Evolutionary conservation across 2,329 filamentous ascomycete genomes (phyloP), one percentile per base, ranked within the genome.

Genomic region (Talaromyces sp.): DNA sequence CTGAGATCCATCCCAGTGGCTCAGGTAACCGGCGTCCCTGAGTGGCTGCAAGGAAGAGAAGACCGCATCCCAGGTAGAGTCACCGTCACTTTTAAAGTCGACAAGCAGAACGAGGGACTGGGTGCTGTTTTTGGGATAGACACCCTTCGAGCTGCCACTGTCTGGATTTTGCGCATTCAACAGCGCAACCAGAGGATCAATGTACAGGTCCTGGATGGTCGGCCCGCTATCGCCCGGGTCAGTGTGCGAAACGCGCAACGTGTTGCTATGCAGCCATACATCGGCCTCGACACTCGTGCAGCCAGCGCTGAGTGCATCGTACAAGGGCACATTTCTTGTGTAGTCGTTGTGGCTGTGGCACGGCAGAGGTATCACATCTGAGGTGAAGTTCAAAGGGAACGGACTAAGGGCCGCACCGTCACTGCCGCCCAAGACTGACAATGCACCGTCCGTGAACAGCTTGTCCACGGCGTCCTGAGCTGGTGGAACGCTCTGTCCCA

Each of bases 11-110:
- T 82, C 73, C 63, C 72, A 81, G 65, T 79, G 73, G 4, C 73
- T 78, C 0, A 82, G 70, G 54, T 79, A 82, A 16, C 75, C 74
- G 30, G 71, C 72, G 30, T 76, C 68, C 3, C 80, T 75, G 0
- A 83, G 69, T 0, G 76, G 71, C 12, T 70, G 62, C 36, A 83
- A 72, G 7, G 81, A 75, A 2, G 69, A 62, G 0, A 67, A 57
- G 18, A 76, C 66, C n/a, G 65, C 34, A 12, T 69, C 62, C 72
- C 70, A 76, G 5, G 67, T 64, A 2, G 52, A 44, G 5, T 69
- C 69, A 1, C 82, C 83, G 31, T 80, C 71, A 1, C 82, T 86
- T 73, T 92, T 92, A 70, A 92, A 76, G 71, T 92, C 89, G 33
- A 92, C 80, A 4, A 92, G 79, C 3, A 92, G 79, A 7, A 84